Evolutionary conservation across 257 asterid genomes (phyloP).

Genomic region (Verbascum thapsus): DNA sequence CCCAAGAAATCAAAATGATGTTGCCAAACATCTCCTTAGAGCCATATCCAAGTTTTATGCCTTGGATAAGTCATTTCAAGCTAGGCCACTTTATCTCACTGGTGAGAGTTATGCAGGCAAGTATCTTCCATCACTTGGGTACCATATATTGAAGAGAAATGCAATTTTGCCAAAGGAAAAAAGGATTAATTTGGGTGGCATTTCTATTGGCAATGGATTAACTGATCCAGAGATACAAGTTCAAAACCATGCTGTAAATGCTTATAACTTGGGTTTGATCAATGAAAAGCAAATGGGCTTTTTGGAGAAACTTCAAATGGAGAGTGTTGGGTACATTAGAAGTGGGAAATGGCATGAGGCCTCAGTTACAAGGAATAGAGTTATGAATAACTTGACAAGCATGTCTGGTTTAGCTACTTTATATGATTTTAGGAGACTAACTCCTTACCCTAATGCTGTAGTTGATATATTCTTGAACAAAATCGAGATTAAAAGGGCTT

Average conservation of each 20-base stretch:
- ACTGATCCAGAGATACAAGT: constrained; percentile 87
- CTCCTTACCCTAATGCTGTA: constrained; percentile 56
- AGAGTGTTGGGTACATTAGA: constrained; percentile 35
- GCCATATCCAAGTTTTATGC: constrained; percentile 59
- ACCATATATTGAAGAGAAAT: constrained; percentile 51
- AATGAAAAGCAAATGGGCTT: constrained; percentile 53
- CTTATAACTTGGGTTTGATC: constrained; percentile 59
- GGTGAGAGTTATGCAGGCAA: constrained; percentile 94
- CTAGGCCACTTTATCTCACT: constrained; percentile 63
- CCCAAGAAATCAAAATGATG: constrained; percentile 70
- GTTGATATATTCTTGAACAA: constrained; percentile 54
- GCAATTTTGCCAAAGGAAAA: constrained; percentile 35
- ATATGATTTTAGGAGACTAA: constrained; percentile 58
- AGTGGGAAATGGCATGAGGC: constrained; percentile 67
- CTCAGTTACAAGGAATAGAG: constrained; percentile 38
- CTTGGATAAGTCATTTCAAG: constrained; percentile 48
- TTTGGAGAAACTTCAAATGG: constrained; percentile 55
- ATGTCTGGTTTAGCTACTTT: constrained; percentile 82
- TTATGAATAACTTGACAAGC: constrained; percentile 40
- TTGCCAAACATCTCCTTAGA: constrained; percentile 57
- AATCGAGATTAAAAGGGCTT: constrained; percentile 47
- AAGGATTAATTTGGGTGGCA: constrained; percentile 58
- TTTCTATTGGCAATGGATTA: constrained; percentile 83
- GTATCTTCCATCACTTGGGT: constrained; percentile 75
- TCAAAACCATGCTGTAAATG: constrained; percentile 50